These are phyloP conservation scores for Ustilago vetiveriae DNA, from an alignment of 1,284 basidiomycete species.

Conservation along the genomic window DNA sequence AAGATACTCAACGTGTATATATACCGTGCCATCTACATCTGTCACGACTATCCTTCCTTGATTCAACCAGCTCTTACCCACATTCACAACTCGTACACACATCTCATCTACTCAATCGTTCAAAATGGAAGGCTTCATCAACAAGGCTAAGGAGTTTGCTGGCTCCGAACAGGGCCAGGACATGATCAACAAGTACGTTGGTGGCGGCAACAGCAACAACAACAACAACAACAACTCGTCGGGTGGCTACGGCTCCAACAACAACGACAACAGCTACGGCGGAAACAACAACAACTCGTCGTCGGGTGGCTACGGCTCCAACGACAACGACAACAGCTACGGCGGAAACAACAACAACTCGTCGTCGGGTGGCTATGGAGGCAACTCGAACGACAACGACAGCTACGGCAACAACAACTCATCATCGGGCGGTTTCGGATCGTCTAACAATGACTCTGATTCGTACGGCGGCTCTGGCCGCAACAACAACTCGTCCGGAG, in stretches of 20 bases:
- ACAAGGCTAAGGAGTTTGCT: conserved; percentile 60
- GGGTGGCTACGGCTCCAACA: conserved; percentile 6
- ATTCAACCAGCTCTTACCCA: no score
- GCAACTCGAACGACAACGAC: conserved; percentile 27
- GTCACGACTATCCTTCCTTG: no score
- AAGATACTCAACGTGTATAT: no score
- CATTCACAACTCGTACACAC: no score
- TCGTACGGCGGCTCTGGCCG: conserved; percentile 3
- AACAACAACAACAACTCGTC: conserved; percentile 21
- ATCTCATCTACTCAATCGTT: no score
- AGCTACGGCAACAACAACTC: conserved; percentile 13
- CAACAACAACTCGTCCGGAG: conserved; percentile 16
- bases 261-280: conserved; percentile 9
- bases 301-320: no score
- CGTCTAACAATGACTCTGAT: conserved; percentile 1
- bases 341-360: conserved; percentile 21
- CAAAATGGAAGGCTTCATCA: conserved; percentile 57
- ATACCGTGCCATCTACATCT: no score
- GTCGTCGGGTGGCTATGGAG: conserved; percentile 5
- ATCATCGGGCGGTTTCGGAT: conserved; percentile 4
- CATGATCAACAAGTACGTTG: conserved; percentile 40
- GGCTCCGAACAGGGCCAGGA: conserved; percentile 47
- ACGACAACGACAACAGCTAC: conserved; percentile 26
- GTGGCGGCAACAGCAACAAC: conserved; percentile 40
- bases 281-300: conserved; percentile 1